phyloP scores from a whole-genome alignment of 805 yeast genomes.

The Candida palmyrensis region DNA sequence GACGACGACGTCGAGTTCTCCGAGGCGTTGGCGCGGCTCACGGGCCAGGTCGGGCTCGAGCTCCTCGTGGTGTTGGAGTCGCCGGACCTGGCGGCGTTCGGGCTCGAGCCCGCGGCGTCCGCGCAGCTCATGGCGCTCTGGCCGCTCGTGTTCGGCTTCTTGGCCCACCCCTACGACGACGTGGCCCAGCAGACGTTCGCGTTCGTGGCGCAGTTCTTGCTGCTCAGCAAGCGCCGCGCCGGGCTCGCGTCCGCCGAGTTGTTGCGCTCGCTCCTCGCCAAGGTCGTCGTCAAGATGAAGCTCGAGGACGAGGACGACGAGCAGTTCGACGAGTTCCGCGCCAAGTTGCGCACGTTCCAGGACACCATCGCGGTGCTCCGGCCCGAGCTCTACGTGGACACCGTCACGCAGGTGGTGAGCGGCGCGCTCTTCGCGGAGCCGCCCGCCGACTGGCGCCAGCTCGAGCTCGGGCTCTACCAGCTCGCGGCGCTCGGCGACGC shows the following conservation, averaged over 20 bases:
- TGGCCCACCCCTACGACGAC: conserved; percentile 85
- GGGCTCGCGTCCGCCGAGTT: conserved; percentile 39
- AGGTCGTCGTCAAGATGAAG: conserved; percentile 72
- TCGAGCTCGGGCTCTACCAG: conserved; percentile 85
- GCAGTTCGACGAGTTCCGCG: conserved; percentile 76
- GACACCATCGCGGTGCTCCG: conserved; percentile 64
- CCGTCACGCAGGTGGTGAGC: conserved; percentile 56
- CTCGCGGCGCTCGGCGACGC: conserved; percentile 75
- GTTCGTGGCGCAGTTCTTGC: conserved; percentile 68
- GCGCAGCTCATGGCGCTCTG: conserved; percentile 53
- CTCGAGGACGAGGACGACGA: conserved; percentile 76
- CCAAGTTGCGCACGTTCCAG: conserved; percentile 70
- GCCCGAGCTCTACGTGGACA: conserved; percentile 57
- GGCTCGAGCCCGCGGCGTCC: neutral
- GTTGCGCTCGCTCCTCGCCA: conserved; percentile 58
- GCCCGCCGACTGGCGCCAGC: conserved; percentile 63
- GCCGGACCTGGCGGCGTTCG: neutral
- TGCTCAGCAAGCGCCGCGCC: conserved; percentile 57
- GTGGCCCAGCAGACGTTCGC: conserved; percentile 80
- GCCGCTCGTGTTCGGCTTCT: conserved; percentile 67
- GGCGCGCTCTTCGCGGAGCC: conserved; percentile 31
- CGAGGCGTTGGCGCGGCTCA: conserved; percentile 70
- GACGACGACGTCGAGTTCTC: conserved; percentile 57
- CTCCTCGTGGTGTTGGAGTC: conserved; percentile 56
- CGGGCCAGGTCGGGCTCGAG: conserved; percentile 73